These are phyloP conservation scores for Fraxinus americana DNA, from an alignment of 257 asterid species.

Conservation along the genomic window DNA sequence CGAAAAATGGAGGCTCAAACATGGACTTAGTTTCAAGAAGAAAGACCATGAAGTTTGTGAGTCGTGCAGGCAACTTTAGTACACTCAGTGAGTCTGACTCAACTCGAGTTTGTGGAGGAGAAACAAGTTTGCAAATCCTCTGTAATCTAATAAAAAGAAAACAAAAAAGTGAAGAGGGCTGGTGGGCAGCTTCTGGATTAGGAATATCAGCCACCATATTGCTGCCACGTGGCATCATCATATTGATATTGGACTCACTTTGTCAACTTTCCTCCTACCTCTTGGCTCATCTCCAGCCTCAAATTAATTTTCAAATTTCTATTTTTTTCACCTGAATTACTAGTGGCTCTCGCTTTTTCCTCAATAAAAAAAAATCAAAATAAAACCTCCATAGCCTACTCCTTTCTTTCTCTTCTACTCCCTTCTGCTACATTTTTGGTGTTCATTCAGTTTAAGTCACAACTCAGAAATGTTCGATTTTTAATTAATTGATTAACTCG, in stretches of 20 bases:
- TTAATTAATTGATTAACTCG: background rate
- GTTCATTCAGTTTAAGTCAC: slow-evolving; percentile 1
- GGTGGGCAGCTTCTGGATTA: background rate
- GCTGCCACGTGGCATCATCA: background rate
- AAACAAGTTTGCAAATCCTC: slow-evolving; percentile 5
- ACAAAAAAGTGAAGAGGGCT: background rate
- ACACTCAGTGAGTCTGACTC: background rate
- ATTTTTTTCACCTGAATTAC: slow-evolving; percentile 26
- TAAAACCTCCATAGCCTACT: slow-evolving; percentile 19
- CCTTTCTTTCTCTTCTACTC: slow-evolving; percentile 4
- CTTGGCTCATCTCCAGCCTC: slow-evolving; percentile 51
- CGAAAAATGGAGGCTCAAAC: too few relatives aligned
- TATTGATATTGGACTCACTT: background rate
- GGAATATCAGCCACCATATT: background rate
- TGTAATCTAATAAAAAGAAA: background rate
- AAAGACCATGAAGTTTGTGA: background rate
- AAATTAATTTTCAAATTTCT: slow-evolving; percentile 37
- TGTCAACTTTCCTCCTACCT: background rate
- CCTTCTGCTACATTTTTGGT: too few relatives aligned
- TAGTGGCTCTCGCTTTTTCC: slow-evolving; percentile 80
- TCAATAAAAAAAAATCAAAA: slow-evolving; percentile 17
- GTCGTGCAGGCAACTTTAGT: background rate
- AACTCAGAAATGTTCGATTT: background rate
- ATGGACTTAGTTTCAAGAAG: too few relatives aligned
- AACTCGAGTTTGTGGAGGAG: slow-evolving; percentile 53